Percentiles rank a stretch among this genome's conserved stretches.
These are phyloP conservation scores for Teratosphaeria epicoccoides DNA, from an alignment of 2,329 filamentous ascomycete genomes.

Conservation along the genomic window DNA sequence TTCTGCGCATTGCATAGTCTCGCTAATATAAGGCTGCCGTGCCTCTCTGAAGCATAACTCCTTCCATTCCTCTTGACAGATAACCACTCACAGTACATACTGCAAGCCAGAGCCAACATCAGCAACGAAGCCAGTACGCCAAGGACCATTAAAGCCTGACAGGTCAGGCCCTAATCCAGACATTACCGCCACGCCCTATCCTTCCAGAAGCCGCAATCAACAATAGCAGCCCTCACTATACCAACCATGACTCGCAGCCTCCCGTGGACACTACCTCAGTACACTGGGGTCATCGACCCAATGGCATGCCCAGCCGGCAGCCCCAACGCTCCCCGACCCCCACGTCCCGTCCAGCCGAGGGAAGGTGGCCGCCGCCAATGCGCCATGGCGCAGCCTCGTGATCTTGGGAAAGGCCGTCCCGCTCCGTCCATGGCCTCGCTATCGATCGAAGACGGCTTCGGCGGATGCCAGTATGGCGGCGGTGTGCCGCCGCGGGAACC, in stretches of 20 bases:
- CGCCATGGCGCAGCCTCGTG: slow-evolving; percentile 7
- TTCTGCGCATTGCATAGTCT: neutral
- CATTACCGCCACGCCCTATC: neutral
- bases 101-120: neutral
- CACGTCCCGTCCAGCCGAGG: slow-evolving; percentile 1
- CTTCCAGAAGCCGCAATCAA: neutral
- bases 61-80: neutral
- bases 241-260: neutral
- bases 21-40: neutral
- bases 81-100: neutral
- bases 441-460: neutral
- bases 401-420: slow-evolving; percentile 7
- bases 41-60: neutral
- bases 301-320: neutral
- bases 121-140: neutral
- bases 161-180: neutral
- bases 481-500: neutral
- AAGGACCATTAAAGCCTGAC: neutral
- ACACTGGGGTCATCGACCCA: slow-evolving; percentile 1
- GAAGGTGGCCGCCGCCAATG: neutral
- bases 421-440: neutral
- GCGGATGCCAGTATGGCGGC: neutral
- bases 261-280: slow-evolving; percentile 1
- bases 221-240: neutral
- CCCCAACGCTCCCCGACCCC: neutral